Evolutionary conservation across 345 rosid species (phyloP).

Genomic region (Angophora floribunda): DNA sequence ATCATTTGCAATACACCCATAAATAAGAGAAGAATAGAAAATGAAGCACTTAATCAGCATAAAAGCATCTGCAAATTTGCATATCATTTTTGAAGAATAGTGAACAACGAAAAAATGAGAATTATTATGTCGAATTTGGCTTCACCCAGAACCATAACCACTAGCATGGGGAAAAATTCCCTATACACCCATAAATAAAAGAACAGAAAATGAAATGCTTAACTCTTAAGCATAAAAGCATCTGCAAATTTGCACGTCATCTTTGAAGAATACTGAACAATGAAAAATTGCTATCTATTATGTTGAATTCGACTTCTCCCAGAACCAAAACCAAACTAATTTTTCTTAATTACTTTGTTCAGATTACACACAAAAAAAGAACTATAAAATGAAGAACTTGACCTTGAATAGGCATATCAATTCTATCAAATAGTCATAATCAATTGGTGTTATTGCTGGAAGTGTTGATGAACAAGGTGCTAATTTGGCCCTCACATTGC

Average conservation of each 20-base stretch:
- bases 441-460: background rate
- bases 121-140: background rate
- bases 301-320: background rate
- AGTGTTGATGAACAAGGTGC: background rate
- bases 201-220: too few species aligned
- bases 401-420: background rate
- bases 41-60: background rate
- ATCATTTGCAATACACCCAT: background rate
- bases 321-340: background rate
- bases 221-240: too few species aligned
- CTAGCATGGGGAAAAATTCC: too few species aligned
- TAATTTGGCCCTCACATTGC: background rate
- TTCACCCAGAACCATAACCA: too few species aligned
- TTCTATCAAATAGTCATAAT: background rate
- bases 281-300: background rate
- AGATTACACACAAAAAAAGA: background rate
- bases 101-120: background rate
- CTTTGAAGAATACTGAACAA: too few species aligned
- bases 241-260: too few species aligned
- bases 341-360: background rate
- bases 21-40: background rate
- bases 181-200: too few species aligned
- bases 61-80: background rate
- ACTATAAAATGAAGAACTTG: background rate
- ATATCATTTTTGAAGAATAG: background rate